Base-by-base conservation (phyloP, 805 yeast species). In the Pichia rugopelliculosa region DNA sequence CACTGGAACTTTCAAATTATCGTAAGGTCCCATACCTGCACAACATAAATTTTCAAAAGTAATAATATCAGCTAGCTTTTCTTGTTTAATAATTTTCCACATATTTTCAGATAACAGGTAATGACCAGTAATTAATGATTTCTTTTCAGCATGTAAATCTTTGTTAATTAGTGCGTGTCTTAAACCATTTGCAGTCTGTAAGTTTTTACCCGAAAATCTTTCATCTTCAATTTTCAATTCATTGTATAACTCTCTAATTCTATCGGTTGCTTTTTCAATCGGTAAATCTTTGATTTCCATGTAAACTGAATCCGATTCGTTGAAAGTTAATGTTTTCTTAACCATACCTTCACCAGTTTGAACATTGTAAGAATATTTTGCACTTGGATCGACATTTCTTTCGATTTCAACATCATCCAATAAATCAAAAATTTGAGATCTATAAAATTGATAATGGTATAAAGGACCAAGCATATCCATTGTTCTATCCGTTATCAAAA, bases 351-450 rank as follows among this genome's bases (percentile, higher is more conserved):
- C 56, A 25, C 64, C 64, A 0, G 64, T 59, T 41, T 55, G 50
- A 26, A 59, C 58, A 21, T 53, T 45, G 41, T 62, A 62, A 20
- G 56, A 56, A 44, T 61, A 63, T 7, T 53, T 55, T 41, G 50
- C 59, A 6, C 53, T 53, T 33, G 60, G 59, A 20, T 59, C 58
- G 1, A 62, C 61, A 22, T 62, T 52, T 39, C 51, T 45, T 23
- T 56, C 56, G 18, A 53, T 53, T 39, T 56, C 56, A 41, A 63
- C 55, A 17, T 56, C 55, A 30, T 57, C 60, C 55, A 64, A 54
- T 24, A 84, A 66, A 63, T 91, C 99, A 68, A 84, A 83, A 18
- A 90, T 84, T 86, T 90, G 82, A 5, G 97, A 90, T 66, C 91
- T 95, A 65, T 90, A 93, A 22, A 84, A 78, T 65, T 90, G 87